These are phyloP conservation scores for Saprolegnia parasitica DNA, from an alignment of 352 stramenopile species.

Conservation along the genomic window DNA sequence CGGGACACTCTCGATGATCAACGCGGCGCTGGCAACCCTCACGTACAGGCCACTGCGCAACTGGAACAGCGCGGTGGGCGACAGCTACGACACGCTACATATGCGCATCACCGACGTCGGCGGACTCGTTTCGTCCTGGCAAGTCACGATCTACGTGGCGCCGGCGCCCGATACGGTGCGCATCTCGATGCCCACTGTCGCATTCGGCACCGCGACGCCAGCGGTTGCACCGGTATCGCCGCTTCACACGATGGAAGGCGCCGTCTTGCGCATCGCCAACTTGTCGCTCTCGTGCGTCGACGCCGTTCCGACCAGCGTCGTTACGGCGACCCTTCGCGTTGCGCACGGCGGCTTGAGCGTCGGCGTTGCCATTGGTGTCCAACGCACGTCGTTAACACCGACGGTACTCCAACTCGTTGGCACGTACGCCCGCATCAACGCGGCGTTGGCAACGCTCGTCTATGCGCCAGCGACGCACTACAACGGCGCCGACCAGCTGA, in stretches of 20 bases:
- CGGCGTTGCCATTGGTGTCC: constrained; percentile 28
- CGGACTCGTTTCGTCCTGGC: constrained; percentile 23
- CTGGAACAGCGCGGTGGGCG: constrained; percentile 61
- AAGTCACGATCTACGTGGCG: constrained; percentile 29
- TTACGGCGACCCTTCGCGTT: constrained; percentile 26
- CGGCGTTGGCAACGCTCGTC: constrained; percentile 34
- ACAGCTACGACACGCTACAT: constrained; percentile 48
- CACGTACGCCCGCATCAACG: constrained; percentile 48
- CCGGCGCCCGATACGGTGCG: constrained; percentile 31
- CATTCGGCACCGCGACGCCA: neutral
- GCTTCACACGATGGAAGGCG: constrained; percentile 3
- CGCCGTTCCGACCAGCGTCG: constrained; percentile 4
- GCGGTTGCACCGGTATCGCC: neutral
- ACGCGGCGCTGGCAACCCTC: constrained; percentile 41
- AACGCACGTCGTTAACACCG: constrained; percentile 29
- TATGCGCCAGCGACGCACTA: constrained; percentile 45
- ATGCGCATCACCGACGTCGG: constrained; percentile 38
- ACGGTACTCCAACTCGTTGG: constrained; percentile 34
- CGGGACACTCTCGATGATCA: constrained; percentile 41
- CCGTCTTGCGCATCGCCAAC: constrained; percentile 1
- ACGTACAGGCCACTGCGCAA: constrained; percentile 50
- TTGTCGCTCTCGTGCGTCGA: constrained; percentile 26
- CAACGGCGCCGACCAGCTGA: constrained; percentile 43
- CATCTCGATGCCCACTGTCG: constrained; percentile 24
- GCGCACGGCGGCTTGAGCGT: constrained; percentile 19